Conservation (phyloP, 75 land plant species). For the Cunninghamia lanceolata region DNA sequence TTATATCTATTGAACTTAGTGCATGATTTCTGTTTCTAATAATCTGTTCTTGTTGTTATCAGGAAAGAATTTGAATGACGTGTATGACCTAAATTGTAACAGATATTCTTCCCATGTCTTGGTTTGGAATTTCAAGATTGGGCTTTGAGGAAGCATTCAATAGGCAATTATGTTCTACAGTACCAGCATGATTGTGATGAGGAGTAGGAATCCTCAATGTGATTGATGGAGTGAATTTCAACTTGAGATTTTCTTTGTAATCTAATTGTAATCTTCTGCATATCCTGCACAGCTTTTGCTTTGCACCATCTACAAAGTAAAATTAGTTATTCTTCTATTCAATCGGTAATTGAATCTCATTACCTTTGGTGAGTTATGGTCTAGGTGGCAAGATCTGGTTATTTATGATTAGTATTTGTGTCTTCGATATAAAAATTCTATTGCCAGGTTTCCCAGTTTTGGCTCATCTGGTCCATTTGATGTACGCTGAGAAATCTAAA, state of each 20-base stretch:
- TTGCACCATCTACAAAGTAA: neutral
- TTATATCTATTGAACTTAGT: neutral
- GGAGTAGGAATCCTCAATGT: neutral
- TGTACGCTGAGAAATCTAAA: neutral
- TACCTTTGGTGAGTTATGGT: neutral
- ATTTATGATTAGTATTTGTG: neutral
- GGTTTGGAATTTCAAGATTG: neutral
- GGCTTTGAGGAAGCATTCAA: neutral
- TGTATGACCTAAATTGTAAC: neutral
- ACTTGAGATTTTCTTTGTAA: neutral
- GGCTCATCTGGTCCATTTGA: neutral
- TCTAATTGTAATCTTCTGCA: neutral
- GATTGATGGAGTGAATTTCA: neutral
- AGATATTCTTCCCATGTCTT: neutral
- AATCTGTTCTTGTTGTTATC: neutral
- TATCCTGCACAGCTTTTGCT: neutral
- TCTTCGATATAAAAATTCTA: neutral
- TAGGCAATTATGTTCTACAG: neutral
- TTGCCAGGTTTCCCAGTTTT: neutral
- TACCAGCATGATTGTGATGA: slow-evolving; percentile 1
- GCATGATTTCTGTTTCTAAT: neutral
- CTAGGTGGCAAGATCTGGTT: neutral
- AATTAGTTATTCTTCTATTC: neutral
- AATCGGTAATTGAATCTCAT: neutral
- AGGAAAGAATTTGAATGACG: neutral